These are phyloP conservation scores for Penicillium antarcticum DNA, from an alignment of 495 filamentous ascomycete species.

Conservation along the genomic window DNA sequence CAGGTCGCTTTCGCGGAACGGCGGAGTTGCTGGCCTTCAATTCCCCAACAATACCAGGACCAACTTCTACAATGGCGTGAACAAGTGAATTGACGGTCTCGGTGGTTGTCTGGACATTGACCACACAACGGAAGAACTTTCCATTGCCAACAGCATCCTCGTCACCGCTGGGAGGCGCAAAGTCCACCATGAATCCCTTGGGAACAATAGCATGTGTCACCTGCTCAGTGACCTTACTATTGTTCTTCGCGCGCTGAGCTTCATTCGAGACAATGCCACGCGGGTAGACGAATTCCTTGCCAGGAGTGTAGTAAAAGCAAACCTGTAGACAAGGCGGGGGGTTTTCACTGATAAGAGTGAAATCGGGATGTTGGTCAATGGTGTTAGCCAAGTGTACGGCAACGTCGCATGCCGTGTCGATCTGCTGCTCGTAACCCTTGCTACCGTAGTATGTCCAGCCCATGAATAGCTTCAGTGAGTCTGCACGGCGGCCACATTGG, in stretches of 20 bases:
- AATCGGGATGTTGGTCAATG: constrained; percentile 50
- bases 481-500: constrained; percentile 85
- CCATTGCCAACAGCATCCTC: constrained; percentile 57
- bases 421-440: constrained; percentile 55
- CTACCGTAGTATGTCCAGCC: constrained; percentile 86
- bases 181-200: constrained; percentile 92
- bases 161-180: constrained; percentile 64
- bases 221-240: constrained; percentile 64
- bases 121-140: constrained; percentile 84
- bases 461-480: constrained; percentile 82
- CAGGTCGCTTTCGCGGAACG: constrained; percentile 19
- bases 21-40: constrained; percentile 21
- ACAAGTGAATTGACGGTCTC: constrained; percentile 77
- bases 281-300: constrained; percentile 44
- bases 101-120: constrained; percentile 69
- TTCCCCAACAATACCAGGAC: constrained; percentile 42
- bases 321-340: constrained; percentile 90
- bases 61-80: constrained; percentile 65
- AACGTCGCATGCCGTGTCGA: constrained; percentile 65
- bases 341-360: constrained; percentile 68
- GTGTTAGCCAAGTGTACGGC: constrained; percentile 63
- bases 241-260: constrained; percentile 51
- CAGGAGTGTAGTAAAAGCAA: constrained; percentile 82
- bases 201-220: constrained; percentile 63
- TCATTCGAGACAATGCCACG: constrained; percentile 34